A percentile compares a stretch with the other conserved stretches of the same genome.
Conservation (phyloP, 768 basidiomycete genomes). For the Macrocybe gigantea region DNA sequence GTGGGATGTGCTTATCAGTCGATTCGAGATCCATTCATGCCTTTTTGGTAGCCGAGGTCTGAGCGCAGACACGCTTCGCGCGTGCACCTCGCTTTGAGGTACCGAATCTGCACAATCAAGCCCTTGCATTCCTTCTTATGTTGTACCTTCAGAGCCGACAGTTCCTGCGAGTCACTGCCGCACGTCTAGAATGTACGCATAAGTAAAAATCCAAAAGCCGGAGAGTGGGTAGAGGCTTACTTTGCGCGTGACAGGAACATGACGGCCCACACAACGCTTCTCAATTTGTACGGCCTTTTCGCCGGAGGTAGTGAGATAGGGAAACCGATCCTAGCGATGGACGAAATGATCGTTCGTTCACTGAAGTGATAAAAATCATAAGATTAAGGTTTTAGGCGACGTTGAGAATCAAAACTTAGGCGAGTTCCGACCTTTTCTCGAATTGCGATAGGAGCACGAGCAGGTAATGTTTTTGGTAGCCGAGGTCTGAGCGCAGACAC, state of each 20-base stretch:
- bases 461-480: conserved; percentile 87
- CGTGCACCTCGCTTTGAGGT: conserved; percentile 87
- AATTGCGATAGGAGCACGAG: conserved; percentile 64
- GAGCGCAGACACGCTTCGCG: conserved; percentile 78
- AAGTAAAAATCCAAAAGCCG: not conserved
- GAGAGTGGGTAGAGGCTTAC: conserved; percentile 31
- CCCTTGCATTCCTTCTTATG: conserved; percentile 90
- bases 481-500: conserved; percentile 66
- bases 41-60: conserved; percentile 85
- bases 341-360: conserved; percentile 65
- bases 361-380: conserved; percentile 24
- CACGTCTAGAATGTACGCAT: conserved; percentile 34
- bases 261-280: conserved; percentile 47
- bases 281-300: conserved; percentile 41
- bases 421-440: conserved; percentile 57
- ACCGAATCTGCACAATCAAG: conserved; percentile 83
- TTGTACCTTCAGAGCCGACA: conserved; percentile 50
- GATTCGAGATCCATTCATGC: too few relatives aligned
- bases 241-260: conserved; percentile 60
- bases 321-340: conserved; percentile 74
- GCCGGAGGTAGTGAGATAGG: conserved; percentile 35
- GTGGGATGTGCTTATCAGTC: too few relatives aligned
- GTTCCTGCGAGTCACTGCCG: conserved; percentile 48
- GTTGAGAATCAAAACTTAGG: not conserved
- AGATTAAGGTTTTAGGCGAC: not conserved